These are phyloP conservation scores for Neoconidiobolus thromboides DNA, from an alignment of 371 early-diverging fungal species.

Conservation along the genomic window DNA sequence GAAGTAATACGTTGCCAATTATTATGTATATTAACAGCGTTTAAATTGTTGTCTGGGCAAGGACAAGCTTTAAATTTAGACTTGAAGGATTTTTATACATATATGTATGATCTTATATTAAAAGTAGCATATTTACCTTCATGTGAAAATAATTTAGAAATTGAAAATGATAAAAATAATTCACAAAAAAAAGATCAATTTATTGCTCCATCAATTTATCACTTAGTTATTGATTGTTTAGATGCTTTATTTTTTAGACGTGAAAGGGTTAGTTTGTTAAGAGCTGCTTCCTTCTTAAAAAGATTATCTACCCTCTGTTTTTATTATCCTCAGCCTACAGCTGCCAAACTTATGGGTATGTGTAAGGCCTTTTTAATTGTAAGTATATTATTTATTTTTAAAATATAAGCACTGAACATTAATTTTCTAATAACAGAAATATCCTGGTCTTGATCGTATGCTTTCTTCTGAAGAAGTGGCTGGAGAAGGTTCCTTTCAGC, in stretches of 20 bases:
- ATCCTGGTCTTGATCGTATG: background rate
- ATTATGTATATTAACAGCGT: constrained; percentile 71
- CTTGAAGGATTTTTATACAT: constrained; percentile 60
- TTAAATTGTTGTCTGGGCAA: constrained; percentile 69
- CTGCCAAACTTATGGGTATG: constrained; percentile 17
- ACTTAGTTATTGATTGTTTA: background rate
- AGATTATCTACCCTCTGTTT: constrained; percentile 24
- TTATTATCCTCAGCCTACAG: constrained; percentile 44
- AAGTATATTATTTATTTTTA: constrained; percentile 1
- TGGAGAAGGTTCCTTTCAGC: background rate
- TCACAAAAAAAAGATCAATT: constrained; percentile 26
- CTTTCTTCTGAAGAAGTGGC: background rate
- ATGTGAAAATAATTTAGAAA: constrained; percentile 11
- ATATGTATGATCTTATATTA: constrained; percentile 54
- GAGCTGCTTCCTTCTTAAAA: constrained; percentile 46
- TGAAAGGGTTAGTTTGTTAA: constrained; percentile 27
- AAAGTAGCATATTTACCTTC: constrained; percentile 31
- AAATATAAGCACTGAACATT: too few species aligned
- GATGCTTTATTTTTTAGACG: background rate
- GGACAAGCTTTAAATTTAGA: constrained; percentile 75
- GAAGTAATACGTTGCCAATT: constrained; percentile 18
- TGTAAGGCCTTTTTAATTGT: constrained; percentile 21
- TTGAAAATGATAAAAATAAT: constrained; percentile 7
- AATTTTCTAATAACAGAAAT: background rate
- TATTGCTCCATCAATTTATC: too few species aligned